These are phyloP conservation scores for Kurtzmaniella quercitrusa DNA, from an alignment of 1,139 yeast genomes.

Conservation along the genomic window DNA sequence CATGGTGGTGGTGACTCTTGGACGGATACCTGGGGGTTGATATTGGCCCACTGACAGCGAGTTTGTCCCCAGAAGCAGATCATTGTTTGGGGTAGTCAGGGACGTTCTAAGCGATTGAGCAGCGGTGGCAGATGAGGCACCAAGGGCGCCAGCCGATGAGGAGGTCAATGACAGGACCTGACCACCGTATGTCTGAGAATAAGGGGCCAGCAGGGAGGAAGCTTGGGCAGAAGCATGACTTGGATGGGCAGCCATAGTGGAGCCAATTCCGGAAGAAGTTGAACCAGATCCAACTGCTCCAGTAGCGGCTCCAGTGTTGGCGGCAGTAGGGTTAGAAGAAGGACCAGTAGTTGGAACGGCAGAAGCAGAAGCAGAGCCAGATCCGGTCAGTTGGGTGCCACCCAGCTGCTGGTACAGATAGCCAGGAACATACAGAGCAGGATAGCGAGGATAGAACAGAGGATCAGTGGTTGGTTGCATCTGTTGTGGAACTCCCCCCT, in stretches of 20 bases:
- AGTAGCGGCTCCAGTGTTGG: neutral
- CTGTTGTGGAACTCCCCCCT: slow-evolving; percentile 7
- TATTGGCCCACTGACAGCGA: slow-evolving; percentile 42
- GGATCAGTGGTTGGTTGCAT: slow-evolving; percentile 8
- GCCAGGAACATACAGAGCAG: slow-evolving; percentile 3
- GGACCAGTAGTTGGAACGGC: slow-evolving; percentile 2
- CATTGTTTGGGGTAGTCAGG: slow-evolving; percentile 16
- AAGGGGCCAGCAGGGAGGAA: slow-evolving; percentile 7
- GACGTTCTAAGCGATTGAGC: slow-evolving; percentile 1
- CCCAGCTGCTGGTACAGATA: slow-evolving; percentile 2
- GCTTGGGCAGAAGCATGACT: slow-evolving; percentile 15
- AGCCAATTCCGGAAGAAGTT: slow-evolving; percentile 2
- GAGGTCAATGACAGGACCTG: neutral
- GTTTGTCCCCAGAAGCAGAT: slow-evolving; percentile 19
- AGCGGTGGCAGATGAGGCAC: slow-evolving; percentile 1
- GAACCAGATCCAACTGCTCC: slow-evolving; percentile 1
- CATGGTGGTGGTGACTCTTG: slow-evolving; percentile 88
- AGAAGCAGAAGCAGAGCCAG: slow-evolving; percentile 5
- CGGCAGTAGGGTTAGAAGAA: neutral
- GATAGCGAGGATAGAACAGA: slow-evolving; percentile 8
- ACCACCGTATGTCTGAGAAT: slow-evolving; percentile 4
- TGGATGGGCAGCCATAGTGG: slow-evolving; percentile 12
- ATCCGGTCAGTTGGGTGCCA: neutral
- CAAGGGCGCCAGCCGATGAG: neutral
- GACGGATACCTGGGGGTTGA: slow-evolving; percentile 58